Evolutionary conservation across 345 rosid species (phyloP).

Genomic region (Arabidopsis suecica): DNA sequence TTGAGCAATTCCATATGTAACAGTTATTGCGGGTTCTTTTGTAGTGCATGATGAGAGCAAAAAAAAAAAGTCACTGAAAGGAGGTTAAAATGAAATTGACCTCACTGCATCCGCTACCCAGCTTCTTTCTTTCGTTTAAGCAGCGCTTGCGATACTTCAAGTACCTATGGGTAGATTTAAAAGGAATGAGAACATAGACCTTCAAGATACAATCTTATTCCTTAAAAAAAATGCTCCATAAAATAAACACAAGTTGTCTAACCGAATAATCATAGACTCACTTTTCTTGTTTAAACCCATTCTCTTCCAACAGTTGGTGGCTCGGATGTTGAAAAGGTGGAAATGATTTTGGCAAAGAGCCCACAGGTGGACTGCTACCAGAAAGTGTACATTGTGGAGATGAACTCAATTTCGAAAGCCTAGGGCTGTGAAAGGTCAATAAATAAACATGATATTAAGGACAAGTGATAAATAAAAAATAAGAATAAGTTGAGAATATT

Average conservation of each 20-base stretch:
- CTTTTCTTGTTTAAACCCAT: constrained; percentile 97
- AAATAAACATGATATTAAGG: not conserved
- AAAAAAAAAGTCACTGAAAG: not conserved
- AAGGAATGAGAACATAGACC: constrained; percentile 22
- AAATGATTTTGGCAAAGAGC: constrained; percentile 92
- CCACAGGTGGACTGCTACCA: constrained; percentile 94
- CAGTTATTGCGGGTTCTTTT: constrained; percentile 9
- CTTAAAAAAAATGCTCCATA: constrained; percentile 27
- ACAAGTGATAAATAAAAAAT: not conserved
- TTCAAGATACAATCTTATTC: constrained; percentile 23
- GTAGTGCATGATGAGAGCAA: not conserved
- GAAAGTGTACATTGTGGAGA: constrained; percentile 76
- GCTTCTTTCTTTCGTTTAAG: constrained; percentile 90
- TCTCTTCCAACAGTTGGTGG: constrained; percentile 92
- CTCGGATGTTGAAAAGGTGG: constrained; percentile 97
- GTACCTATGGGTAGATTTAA: constrained; percentile 62
- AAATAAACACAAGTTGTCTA: constrained; percentile 15
- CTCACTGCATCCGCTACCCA: constrained; percentile 95
- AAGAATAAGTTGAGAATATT: constrained; percentile 27
- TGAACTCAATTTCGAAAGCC: constrained; percentile 79
- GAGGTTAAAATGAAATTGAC: constrained; percentile 46
- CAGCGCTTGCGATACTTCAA: constrained; percentile 88
- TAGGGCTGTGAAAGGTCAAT: constrained; percentile 54
- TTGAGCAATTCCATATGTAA: not conserved
- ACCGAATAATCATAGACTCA: constrained; percentile 49